These are phyloP conservation scores for Ophiostoma ips DNA, from an alignment of 2,329 filamentous ascomycete genomes.

Conservation along the genomic window DNA sequence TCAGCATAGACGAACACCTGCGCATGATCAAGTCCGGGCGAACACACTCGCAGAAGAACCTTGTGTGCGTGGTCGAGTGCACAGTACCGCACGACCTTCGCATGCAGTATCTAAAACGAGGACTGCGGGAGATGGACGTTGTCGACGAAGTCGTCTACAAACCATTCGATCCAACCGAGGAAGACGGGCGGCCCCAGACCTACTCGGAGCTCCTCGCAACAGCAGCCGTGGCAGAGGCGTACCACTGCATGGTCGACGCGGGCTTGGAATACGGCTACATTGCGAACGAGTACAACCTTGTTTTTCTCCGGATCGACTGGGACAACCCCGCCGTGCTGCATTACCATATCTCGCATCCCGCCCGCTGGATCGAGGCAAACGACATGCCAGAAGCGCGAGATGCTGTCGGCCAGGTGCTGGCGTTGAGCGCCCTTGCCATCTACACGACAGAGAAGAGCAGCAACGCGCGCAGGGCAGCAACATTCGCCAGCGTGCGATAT, in stretches of 20 bases:
- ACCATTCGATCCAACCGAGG: slow-evolving; percentile 16
- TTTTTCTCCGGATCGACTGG: slow-evolving; percentile 25
- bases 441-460: not conserved
- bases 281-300: slow-evolving; percentile 27
- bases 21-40: not conserved
- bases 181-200: not conserved
- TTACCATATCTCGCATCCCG: slow-evolving; percentile 21
- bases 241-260: slow-evolving; percentile 33
- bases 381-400: slow-evolving; percentile 13
- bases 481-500: not conserved
- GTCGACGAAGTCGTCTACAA: slow-evolving; percentile 19
- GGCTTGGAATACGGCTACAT: slow-evolving; percentile 30
- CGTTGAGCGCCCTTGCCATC: not conserved
- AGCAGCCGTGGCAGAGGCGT: slow-evolving; percentile 32
- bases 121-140: slow-evolving; percentile 28
- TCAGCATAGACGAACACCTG: not conserved
- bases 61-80: not conserved
- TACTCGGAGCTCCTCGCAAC: slow-evolving; percentile 15
- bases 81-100: not conserved
- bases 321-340: slow-evolving; percentile 16
- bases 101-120: slow-evolving; percentile 24
- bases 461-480: too few relatives aligned
- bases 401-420: slow-evolving; percentile 17
- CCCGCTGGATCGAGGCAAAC: slow-evolving; percentile 16
- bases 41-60: not conserved